Conservation (phyloP, 208 protist genomes). For the Crithidia mellificae region DNA sequence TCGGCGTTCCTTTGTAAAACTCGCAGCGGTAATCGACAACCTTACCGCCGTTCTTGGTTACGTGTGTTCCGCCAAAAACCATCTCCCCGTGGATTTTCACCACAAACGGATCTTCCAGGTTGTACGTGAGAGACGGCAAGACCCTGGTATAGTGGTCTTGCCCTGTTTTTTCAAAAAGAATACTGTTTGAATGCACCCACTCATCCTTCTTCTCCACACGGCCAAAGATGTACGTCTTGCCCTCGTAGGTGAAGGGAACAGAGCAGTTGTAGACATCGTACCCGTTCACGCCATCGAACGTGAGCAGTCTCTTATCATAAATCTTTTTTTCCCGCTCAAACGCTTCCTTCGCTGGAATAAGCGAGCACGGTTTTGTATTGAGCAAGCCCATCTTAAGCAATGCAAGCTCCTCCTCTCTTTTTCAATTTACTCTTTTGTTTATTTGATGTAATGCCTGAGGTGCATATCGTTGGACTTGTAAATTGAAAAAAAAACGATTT, state of each 20-base stretch:
- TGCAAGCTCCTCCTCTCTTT: not conserved
- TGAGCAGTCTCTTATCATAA: conserved; percentile 33
- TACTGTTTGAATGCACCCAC: conserved; percentile 54
- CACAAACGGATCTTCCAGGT: conserved; percentile 58
- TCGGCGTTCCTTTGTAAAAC: conserved; percentile 42
- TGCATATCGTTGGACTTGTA: too few relatives aligned
- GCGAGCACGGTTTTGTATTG: conserved; percentile 44
- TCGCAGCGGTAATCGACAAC: conserved; percentile 54
- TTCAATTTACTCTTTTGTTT: conserved; percentile 1
- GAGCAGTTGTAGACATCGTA: conserved; percentile 71
- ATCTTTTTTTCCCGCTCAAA: conserved; percentile 51
- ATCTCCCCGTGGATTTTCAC: conserved; percentile 51
- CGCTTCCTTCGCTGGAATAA: conserved; percentile 39
- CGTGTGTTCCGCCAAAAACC: conserved; percentile 51
- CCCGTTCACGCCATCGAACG: conserved; percentile 50
- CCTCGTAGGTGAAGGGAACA: conserved; percentile 46
- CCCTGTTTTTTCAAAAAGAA: conserved; percentile 48
- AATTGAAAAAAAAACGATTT: too few relatives aligned
- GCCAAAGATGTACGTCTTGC: conserved; percentile 44
- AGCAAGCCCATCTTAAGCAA: conserved; percentile 36
- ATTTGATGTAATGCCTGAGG: not conserved
- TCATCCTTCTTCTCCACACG: conserved; percentile 48
- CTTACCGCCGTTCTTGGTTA: conserved; percentile 49
- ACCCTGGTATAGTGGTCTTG: conserved; percentile 57
- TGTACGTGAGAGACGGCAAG: conserved; percentile 34